Percentiles rank a stretch among this genome's conserved stretches.
These are phyloP conservation scores for Phytophthora megakarya DNA, from an alignment of 352 stramenopile species.

Conservation along the genomic window DNA sequence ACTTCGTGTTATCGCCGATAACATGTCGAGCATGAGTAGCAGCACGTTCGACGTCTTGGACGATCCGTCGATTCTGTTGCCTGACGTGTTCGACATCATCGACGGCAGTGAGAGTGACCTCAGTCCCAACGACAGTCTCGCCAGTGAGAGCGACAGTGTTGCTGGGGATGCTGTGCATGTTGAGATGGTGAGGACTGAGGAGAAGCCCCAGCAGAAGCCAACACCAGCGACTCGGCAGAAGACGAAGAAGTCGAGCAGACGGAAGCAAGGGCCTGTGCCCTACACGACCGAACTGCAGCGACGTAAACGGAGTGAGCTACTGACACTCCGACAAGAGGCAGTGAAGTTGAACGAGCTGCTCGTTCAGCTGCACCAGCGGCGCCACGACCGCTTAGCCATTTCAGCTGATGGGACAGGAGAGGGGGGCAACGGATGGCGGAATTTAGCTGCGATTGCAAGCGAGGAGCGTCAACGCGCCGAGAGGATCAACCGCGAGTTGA, in stretches of 20 bases:
- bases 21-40: no score
- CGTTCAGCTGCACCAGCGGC: conserved; percentile 1
- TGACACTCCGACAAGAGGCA: conserved; percentile 8
- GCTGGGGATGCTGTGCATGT: neutral
- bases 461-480: conserved; percentile 16
- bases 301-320: conserved; percentile 12
- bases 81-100: neutral
- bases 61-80: neutral
- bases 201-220: neutral
- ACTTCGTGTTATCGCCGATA: no score
- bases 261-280: neutral
- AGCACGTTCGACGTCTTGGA: neutral
- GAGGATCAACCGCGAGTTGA: conserved; percentile 30
- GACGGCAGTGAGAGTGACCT: neutral
- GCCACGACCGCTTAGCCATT: conserved; percentile 5
- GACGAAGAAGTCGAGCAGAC: neutral
- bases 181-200: neutral
- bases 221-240: neutral
- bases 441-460: conserved; percentile 7
- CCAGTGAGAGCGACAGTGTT: neutral
- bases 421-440: conserved; percentile 6
- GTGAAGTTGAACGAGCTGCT: conserved; percentile 1
- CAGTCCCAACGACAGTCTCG: neutral
- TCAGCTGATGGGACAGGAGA: neutral
- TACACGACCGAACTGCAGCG: conserved; percentile 22